Conservation (phyloP, 176 grass and related monocot species). For the Oryza meyeriana region DNA sequence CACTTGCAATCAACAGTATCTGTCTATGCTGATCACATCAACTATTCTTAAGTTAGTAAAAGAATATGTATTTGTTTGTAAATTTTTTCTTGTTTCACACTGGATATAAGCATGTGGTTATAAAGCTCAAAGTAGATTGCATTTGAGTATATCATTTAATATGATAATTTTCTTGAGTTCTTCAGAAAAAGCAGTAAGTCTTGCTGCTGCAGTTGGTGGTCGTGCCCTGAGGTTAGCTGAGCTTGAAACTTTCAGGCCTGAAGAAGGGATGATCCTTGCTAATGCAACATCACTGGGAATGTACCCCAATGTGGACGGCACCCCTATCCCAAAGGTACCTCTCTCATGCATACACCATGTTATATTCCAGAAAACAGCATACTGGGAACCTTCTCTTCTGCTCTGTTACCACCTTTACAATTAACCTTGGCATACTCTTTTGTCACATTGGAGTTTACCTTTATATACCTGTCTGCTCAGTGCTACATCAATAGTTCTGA, state of each 20-base stretch:
- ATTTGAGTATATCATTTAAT: slow-evolving; percentile 26
- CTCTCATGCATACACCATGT: not conserved
- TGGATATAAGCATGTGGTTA: not conserved
- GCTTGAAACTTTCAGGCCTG: slow-evolving; percentile 72
- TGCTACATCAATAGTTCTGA: slow-evolving; percentile 12
- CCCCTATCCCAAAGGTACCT: slow-evolving; percentile 78
- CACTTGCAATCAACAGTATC: not conserved
- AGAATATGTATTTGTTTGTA: not conserved
- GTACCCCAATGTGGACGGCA: slow-evolving; percentile 85
- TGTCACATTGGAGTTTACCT: not conserved
- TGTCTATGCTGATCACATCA: not conserved
- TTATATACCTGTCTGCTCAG: not conserved
- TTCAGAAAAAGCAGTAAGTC: slow-evolving; percentile 75
- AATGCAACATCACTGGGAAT: slow-evolving; percentile 98
- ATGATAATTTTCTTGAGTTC: not conserved
- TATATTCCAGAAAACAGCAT: slow-evolving; percentile 10
- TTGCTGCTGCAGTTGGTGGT: slow-evolving; percentile 76
- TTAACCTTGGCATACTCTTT: not conserved
- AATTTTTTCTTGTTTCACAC: slow-evolving; percentile 7
- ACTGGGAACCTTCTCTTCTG: not conserved
- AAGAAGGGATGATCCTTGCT: slow-evolving; percentile 91
- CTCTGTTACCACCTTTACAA: not conserved
- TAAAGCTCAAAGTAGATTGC: slow-evolving; percentile 2
- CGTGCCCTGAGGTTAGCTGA: slow-evolving; percentile 73
- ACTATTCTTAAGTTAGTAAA: not conserved